Evolutionary conservation across 129 eudicot genomes (phyloP).

Genomic region (Tagetes patula): DNA sequence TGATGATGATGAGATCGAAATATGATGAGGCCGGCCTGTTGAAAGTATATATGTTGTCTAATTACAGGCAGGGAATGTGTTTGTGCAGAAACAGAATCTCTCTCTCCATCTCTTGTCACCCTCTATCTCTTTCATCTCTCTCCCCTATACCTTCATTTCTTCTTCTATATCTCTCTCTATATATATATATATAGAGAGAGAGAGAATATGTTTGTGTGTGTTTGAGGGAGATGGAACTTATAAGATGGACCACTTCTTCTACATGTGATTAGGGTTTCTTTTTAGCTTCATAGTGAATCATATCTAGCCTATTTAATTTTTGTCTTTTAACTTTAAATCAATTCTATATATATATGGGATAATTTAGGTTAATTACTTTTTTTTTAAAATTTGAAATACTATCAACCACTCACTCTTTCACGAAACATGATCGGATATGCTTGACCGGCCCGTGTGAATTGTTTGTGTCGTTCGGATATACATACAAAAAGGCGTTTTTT

Average conservation of each 20-base stretch:
- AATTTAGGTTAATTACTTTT: background rate
- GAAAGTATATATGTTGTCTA: constrained; percentile 34
- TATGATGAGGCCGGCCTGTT: constrained; percentile 31
- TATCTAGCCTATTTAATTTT: background rate
- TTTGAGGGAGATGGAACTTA: too few relatives aligned
- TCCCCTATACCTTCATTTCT: background rate
- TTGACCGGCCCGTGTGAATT: too few relatives aligned
- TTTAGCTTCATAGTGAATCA: background rate
- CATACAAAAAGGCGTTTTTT: too few relatives aligned
- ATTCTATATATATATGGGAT: background rate
- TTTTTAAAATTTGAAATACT: background rate
- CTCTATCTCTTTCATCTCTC: background rate
- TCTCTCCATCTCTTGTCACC: background rate
- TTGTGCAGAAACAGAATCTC: constrained; percentile 41
- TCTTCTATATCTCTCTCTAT: too few relatives aligned
- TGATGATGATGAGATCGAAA: constrained; percentile 34
- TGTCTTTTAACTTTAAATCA: background rate
- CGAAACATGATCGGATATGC: too few relatives aligned
- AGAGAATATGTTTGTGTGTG: background rate
- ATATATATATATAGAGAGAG: background rate
- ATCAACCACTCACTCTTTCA: background rate
- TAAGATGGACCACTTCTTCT: background rate
- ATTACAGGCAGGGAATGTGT: constrained; percentile 36
- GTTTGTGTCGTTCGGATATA: too few relatives aligned
- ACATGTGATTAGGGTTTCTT: constrained; percentile 1